These are phyloP conservation scores for Phytophthora cryptogea DNA, from an alignment of 352 stramenopile species.

Conservation along the genomic window DNA sequence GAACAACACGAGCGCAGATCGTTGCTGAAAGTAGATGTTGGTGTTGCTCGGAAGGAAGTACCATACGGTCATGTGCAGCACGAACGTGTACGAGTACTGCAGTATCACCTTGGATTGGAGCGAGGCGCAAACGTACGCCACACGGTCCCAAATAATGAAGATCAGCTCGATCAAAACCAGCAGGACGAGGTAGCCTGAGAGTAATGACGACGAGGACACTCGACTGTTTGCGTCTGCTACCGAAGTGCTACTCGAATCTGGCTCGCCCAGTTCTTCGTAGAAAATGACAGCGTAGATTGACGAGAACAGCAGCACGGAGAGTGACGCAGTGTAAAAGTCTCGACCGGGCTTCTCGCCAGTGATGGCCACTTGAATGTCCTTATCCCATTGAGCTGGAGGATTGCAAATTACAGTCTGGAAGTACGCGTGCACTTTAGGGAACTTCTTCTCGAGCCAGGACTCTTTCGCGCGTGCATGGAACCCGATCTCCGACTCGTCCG, in stretches of 20 bases:
- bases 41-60: constrained; percentile 75
- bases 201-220: constrained; percentile 69
- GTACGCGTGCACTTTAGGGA: constrained; percentile 54
- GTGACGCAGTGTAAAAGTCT: constrained; percentile 75
- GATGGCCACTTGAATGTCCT: constrained; percentile 84
- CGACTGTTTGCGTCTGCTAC: constrained; percentile 53
- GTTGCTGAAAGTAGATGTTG: constrained; percentile 82
- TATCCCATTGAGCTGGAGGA: constrained; percentile 81
- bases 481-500: constrained; percentile 45
- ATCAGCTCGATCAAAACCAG: constrained; percentile 79
- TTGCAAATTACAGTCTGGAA: constrained; percentile 67
- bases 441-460: constrained; percentile 60
- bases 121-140: constrained; percentile 79
- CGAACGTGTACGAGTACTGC: constrained; percentile 74
- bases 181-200: constrained; percentile 88
- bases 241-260: constrained; percentile 40
- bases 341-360: constrained; percentile 76
- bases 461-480: constrained; percentile 52
- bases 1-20: constrained; percentile 68
- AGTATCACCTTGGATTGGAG: constrained; percentile 74
- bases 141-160: constrained; percentile 88
- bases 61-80: constrained; percentile 79
- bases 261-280: constrained; percentile 74
- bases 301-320: constrained; percentile 66
- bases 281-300: constrained; percentile 78